Evolutionary conservation across 73 alveolate genomes (phyloP).

Genomic region (Tetrahymena elliotti): DNA sequence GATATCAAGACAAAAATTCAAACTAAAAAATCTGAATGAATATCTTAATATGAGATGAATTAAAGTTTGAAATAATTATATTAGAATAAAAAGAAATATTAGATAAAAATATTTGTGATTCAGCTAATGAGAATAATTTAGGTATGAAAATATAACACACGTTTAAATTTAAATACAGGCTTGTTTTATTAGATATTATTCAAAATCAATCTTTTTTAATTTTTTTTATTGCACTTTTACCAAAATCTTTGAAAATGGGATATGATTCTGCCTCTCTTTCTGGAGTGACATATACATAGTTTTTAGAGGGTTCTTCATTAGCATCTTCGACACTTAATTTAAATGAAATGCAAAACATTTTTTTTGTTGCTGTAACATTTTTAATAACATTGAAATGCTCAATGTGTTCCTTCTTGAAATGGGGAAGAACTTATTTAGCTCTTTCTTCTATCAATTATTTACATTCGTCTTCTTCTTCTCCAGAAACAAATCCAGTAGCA

Average conservation of each 20-base stretch:
- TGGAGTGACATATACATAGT: neutral
- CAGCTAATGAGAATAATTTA: too few relatives aligned
- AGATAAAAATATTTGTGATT: too few relatives aligned
- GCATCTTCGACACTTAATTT: neutral
- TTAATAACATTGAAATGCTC: constrained; percentile 7
- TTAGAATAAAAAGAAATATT: too few relatives aligned
- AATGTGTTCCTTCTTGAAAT: constrained; percentile 6
- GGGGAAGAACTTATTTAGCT: constrained; percentile 7
- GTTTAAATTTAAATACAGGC: too few relatives aligned
- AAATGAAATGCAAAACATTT: constrained; percentile 23
- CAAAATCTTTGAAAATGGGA: neutral
- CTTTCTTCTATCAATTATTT: neutral
- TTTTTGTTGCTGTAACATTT: constrained; percentile 27
- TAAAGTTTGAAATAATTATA: too few relatives aligned
- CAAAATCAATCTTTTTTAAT: neutral
- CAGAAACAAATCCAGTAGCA: constrained; percentile 85
- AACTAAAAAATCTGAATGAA: too few relatives aligned
- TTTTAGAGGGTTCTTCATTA: neutral
- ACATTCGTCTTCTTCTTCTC: constrained; percentile 35
- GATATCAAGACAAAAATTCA: too few relatives aligned
- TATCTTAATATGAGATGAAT: too few relatives aligned
- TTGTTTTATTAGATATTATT: too few relatives aligned
- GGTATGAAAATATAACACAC: too few relatives aligned
- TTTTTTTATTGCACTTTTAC: neutral
- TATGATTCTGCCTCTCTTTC: neutral